Base-by-base conservation (phyloP, 2,329 filamentous ascomycete species). In the Neonectria coccinea region DNA sequence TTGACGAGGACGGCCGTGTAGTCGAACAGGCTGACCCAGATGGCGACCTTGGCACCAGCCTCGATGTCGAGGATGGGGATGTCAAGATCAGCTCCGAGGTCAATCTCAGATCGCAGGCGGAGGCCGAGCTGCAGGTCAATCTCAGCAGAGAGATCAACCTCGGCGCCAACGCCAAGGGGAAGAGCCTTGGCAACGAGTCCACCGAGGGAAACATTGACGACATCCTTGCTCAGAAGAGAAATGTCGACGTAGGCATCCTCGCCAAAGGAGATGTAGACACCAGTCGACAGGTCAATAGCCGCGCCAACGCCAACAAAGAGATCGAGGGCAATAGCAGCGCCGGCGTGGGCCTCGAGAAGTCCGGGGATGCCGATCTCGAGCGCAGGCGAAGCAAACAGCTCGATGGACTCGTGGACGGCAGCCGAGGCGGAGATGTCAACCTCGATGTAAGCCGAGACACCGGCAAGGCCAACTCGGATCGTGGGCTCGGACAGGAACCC, bases 21-120 rank as follows among this genome's bases (percentile, higher is more conserved):
- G 69, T 88, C 83, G n/a, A 86, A 80, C 7, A 89, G 73, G 75
- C 88, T 84, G 62, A 82, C 81, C 72, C 80, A 87, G 47, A 87
- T 75, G 47, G 78, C 79, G 14, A 83, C 65, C 68, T 81, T 80
- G 36, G 83, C 79, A 67, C 80, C 82, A 22, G 83, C 78, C 44
- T 79, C 78, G 3, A 81, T 67, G 4, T 73, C 69, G 20, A 75
- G 67, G 18, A 59, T 63, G 11, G 72, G 66, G 14, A 75, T 73
- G 2, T 73, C 64, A 18, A 74, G 66, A 2, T 78, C 75, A 16
- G 80, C 76, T 29, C 76, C 70, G 16, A 81, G 73, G 47, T 79
- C 83, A 48, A 82, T 79, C 69, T 85, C 80, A 3, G 83, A 78
- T 57, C 84, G 83, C 6, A 88, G 76, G 20, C 84, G 84, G 11